A percentile compares a stretch with the other conserved stretches of the same genome.
Evolutionary conservation across 805 yeast genomes (phyloP).

Genomic region (Yamadazyma nakazawae): DNA sequence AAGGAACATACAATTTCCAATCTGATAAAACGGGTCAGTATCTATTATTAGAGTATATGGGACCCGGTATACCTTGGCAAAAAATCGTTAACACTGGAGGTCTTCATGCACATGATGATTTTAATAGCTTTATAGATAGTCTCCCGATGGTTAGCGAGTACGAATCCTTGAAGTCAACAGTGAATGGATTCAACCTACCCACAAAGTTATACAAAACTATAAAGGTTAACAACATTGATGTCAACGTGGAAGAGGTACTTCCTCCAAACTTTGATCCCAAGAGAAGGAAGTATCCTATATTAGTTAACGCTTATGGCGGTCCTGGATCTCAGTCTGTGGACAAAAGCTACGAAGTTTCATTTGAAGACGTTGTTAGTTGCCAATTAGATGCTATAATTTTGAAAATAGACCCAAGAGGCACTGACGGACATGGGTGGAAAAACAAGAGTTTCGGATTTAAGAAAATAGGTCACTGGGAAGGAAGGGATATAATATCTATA

Average conservation of each 20-base stretch:
- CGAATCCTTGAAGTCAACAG: conserved; percentile 8
- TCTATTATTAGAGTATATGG: conserved; percentile 61
- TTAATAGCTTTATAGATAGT: conserved; percentile 14
- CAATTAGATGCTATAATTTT: conserved; percentile 58
- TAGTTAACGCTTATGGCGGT: conserved; percentile 74
- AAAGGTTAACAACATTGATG: conserved; percentile 25
- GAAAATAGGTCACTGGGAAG: conserved; percentile 72
- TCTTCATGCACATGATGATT: conserved; percentile 17
- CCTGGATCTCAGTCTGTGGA: conserved; percentile 69
- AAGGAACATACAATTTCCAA: conserved; percentile 61
- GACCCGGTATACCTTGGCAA: conserved; percentile 82
- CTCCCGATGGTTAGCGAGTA: conserved; percentile 6
- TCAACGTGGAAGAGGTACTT: conserved; percentile 58
- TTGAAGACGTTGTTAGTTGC: conserved; percentile 59
- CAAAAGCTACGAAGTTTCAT: conserved; percentile 46
- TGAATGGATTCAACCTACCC: conserved; percentile 48
- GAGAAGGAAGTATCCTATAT: conserved; percentile 51
- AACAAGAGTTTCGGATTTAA: conserved; percentile 54
- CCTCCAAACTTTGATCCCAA: conserved; percentile 54
- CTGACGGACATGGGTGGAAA: conserved; percentile 76
- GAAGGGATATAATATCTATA: conserved; percentile 58
- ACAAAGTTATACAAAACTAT: conserved; percentile 38
- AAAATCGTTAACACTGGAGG: conserved; percentile 47
- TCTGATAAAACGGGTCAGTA: conserved; percentile 75
- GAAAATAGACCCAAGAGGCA: conserved; percentile 76